A percentile compares a stretch with the other conserved stretches of the same genome.
phyloP scores from a whole-genome alignment of 371 early-diverging fungal species.

The Mortierella sp. region DNA sequence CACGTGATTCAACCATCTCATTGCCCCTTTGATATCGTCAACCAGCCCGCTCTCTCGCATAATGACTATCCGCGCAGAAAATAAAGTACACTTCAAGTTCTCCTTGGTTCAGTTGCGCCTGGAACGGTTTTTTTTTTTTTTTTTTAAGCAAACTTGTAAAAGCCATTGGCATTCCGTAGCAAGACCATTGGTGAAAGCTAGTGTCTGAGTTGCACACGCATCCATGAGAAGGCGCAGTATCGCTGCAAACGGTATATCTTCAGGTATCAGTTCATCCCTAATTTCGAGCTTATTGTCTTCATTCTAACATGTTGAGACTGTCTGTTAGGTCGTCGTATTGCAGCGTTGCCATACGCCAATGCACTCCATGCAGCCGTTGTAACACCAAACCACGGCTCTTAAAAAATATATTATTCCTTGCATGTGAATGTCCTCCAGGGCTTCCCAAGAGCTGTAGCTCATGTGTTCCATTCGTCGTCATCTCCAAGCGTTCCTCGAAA shows the following conservation, averaged over 20 bases:
- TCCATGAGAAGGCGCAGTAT: background rate
- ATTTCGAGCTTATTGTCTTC: background rate
- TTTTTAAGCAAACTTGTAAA: background rate
- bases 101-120: slow-evolving; percentile 1
- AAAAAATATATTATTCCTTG: background rate
- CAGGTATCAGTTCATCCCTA: background rate
- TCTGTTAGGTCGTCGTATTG: background rate
- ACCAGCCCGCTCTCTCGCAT: too few species aligned
- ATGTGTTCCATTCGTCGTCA: background rate
- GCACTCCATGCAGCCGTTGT: background rate
- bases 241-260: background rate
- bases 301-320: background rate
- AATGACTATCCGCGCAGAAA: background rate
- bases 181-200: background rate
- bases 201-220: background rate
- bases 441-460: background rate
- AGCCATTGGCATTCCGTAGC: background rate
- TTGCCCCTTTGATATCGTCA: too few species aligned
- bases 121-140: background rate
- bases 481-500: slow-evolving; percentile 2
- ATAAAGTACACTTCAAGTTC: background rate
- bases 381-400: too few species aligned
- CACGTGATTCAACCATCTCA: background rate
- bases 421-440: background rate
- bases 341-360: background rate